A percentile compares a stretch with the other conserved stretches of the same genome.
These are phyloP conservation scores for Escovopsis sp. DNA, from an alignment of 2,329 filamentous ascomycete genomes.

Conservation along the genomic window DNA sequence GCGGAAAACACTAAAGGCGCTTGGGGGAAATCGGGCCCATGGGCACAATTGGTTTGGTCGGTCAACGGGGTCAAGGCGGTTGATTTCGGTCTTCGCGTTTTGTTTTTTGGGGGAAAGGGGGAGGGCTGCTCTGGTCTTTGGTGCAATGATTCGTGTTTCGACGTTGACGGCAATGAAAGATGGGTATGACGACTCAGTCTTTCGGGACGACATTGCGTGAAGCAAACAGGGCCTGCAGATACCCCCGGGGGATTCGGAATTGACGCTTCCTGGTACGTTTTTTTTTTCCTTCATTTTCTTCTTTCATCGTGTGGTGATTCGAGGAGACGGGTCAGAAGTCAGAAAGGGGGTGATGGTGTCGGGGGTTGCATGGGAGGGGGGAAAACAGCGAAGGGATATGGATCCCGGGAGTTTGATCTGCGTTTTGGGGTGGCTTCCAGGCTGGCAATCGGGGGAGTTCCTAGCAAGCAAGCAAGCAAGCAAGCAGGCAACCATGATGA, in stretches of 20 bases:
- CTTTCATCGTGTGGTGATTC: too few relatives aligned
- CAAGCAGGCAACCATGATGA: too few relatives aligned
- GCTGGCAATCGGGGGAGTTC: too few relatives aligned
- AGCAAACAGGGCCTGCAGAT: constrained; percentile 8
- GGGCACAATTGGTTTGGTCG: constrained; percentile 9
- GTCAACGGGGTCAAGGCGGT: constrained; percentile 9
- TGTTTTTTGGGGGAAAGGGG: constrained; percentile 2
- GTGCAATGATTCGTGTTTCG: constrained; percentile 1
- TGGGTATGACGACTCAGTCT: constrained; percentile 7
- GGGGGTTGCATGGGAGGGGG: not conserved
- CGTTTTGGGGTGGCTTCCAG: constrained; percentile 7
- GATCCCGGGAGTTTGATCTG: constrained; percentile 7
- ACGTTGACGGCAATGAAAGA: constrained; percentile 1
- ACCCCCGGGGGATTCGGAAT: constrained; percentile 9
- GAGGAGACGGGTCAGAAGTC: too few relatives aligned
- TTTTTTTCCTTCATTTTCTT: too few relatives aligned
- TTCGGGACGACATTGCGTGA: constrained; percentile 9
- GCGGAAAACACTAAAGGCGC: constrained; percentile 11
- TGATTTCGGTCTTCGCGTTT: constrained; percentile 8
- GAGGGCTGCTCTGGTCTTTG: not conserved
- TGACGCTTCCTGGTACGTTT: constrained; percentile 2
- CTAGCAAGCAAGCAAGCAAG: too few relatives aligned
- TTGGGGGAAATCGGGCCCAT: constrained; percentile 11
- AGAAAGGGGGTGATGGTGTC: too few relatives aligned
- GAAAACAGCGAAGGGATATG: constrained; percentile 5